Evolutionary conservation across 345 rosid genomes (phyloP), one percentile per base, ranked within the genome.

Genomic region (Trapa incisa): DNA sequence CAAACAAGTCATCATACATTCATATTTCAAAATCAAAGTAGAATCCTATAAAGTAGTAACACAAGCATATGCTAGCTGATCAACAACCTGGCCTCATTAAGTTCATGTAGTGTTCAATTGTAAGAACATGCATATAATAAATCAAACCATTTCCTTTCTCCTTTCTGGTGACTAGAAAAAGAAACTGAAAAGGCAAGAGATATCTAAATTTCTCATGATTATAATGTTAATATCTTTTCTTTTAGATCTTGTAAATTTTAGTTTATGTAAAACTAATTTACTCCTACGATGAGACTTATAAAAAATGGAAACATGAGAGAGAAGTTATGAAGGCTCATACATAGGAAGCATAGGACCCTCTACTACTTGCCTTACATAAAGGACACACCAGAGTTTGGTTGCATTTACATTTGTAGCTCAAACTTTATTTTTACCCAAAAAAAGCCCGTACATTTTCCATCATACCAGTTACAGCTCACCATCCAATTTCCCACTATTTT

Each of bases 11-110:
- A 35, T 50, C 22, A 15, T 50, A 29, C 56, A 58, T 35, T 58
- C 48, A 67, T 4, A 67, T 37, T 42, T 61, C 54, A 41, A 61
- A 61, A 60, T 58, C 54, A 22, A 16, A 38, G 38, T 22, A 29
- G 29, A 62, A 69, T 32, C 66, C 61, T 42, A 12, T 33, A 57
- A 73, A 69, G 68, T 22, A 70, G 66, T 11, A 33, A 37, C 38
- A 29, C 14, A 60, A 22, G 17, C 1, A 65, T 3, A 2, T 58
- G 63, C 37, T 7, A 32, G 17, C 2, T 3, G 16, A 58, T 32
- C 35, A 10, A 32, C 63, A 2, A 58, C 63, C 37, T 33, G 63
- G 14, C 10, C 10, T 58, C 38, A 58, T 5, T 32, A 58, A 58
- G 38, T 58, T 58, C 63, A 12, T 3, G 15, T 58, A 58, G 17